Evolutionary conservation across 2,329 filamentous ascomycete genomes (phyloP), one percentile per base, ranked within the genome.

Genomic region (Fusarium musae): DNA sequence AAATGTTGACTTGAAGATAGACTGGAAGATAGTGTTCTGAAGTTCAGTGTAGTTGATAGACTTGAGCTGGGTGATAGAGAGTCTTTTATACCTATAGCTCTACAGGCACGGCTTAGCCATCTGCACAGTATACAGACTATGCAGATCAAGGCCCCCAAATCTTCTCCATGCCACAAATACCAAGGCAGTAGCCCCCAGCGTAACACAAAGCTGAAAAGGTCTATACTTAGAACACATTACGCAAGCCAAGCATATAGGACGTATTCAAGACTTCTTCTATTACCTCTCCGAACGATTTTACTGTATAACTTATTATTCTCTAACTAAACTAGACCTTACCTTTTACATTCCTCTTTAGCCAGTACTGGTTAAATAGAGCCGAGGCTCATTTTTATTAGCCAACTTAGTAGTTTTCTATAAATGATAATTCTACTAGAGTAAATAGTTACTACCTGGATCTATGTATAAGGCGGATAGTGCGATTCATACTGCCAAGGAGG

Each of bases 251-350:
- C 23, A 28, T 10, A 28, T 21, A 9, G 12, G 11, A 21, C 17
- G 9, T 15, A 19, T 19, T 19, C 4, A 26, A 26, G 16, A 26
- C 16, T 26, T 10, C 10, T 3, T 21, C 19, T 39, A 21, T 12
- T 39, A 21, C 6, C 37, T 39, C 19, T 7, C 37, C 7, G 3
- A 6, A 92, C 11, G 2, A 4, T 16, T 46, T 19, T 6, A 46
- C 16, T 26, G 9, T 13, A 3, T 28, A 5, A 21, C 5, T 13
- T 46, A 3, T 13, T 28, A 4, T 46, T 28, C 9, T 6, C 28
- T 5, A 28, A 19, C 23, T 5, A 21, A 13, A 46, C 8, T 46
- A 15, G 23, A 19, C 12, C 6, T 46, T 3, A 6, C 6, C 3
- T 28, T 21, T 28, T 7, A 46, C 6, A 21, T 28, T 19, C 5